phyloP scores from a whole-genome alignment of 176 grass and related monocot species.

The Puccinellia tenuiflora region DNA sequence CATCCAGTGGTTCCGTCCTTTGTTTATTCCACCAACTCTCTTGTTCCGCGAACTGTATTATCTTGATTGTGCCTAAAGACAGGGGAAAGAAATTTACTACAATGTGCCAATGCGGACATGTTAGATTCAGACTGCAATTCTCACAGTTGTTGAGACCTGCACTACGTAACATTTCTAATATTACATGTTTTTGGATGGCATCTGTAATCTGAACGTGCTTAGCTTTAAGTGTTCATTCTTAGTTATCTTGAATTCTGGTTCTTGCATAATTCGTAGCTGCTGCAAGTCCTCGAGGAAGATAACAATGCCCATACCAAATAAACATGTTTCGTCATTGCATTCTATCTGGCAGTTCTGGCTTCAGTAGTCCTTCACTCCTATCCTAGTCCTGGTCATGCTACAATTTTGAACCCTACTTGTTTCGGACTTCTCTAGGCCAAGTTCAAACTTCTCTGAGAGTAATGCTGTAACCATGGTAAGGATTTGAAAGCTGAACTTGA shows the following conservation, averaged over 20 bases:
- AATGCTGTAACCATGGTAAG: background rate
- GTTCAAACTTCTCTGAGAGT: background rate
- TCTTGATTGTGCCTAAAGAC: background rate
- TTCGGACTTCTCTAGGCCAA: background rate
- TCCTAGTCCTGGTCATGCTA: background rate
- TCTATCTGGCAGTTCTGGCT: background rate
- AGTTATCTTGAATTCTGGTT: background rate
- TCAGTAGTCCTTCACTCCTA: background rate
- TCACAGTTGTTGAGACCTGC: background rate
- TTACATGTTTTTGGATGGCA: background rate
- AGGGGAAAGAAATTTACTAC: background rate
- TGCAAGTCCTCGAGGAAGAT: background rate
- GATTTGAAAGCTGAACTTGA: background rate
- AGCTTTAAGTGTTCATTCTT: background rate
- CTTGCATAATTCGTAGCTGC: background rate
- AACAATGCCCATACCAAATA: background rate
- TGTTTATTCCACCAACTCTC: constrained; percentile 16
- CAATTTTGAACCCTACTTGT: background rate
- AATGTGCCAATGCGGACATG: background rate
- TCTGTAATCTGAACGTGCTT: background rate
- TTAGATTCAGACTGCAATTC: background rate
- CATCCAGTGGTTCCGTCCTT: constrained; percentile 5
- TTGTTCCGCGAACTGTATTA: constrained; percentile 20
- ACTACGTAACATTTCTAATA: background rate
- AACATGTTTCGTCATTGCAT: background rate